Base-by-base conservation (phyloP, 2,329 filamentous ascomycete genomes). In the Aspergillus latus region DNA sequence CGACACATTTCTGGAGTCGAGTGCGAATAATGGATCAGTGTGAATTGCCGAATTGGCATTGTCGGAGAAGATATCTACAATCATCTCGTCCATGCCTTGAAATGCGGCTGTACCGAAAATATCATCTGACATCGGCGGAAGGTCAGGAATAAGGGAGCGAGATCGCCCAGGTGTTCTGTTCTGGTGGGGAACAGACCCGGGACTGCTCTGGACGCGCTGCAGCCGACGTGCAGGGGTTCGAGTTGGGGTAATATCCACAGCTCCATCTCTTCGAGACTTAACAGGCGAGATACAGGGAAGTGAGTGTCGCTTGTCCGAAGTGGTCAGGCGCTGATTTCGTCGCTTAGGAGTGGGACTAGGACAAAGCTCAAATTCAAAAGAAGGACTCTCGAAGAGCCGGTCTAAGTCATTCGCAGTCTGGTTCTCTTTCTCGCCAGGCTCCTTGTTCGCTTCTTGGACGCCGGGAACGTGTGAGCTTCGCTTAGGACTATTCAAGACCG, bases 331-430 rank as follows among this genome's bases (percentile, higher is more conserved):
- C 60, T 61, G 87, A 67, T 82, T 82, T 34, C 80, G 85, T 62
- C 82, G 83, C 37, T 74, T 74, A 49, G 77, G 77, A 37, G 76
- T 72, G 55, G 77, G 74, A 68, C 79, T 81, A 81, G 82, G 57
- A 79, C 79, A 58, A 80, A 83, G 3, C 79, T 86, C 51, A 76
- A 86, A 51, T 74, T 72, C 68, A 78, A 63, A 80, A 70, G 63
- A 67, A 60, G 54, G 75, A 52, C 87, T 81, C 56, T 87, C 85
- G 64, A 94, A 92, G 4, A 94, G 79, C 49, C 82, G 79, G 42
- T 84, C 82, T 5, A 89, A 71, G 36, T 82, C 80, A 16, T 69
- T 66, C 4, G 70, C 66, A 5, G 80, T 78, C 10, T 75, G 72
- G 60, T 87, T 86, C 68, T 87, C 84, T 63, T 86, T 86, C 57